phyloP scores from a whole-genome alignment of 2,329 filamentous ascomycete genomes.

The Colletotrichum shisoi region DNA sequence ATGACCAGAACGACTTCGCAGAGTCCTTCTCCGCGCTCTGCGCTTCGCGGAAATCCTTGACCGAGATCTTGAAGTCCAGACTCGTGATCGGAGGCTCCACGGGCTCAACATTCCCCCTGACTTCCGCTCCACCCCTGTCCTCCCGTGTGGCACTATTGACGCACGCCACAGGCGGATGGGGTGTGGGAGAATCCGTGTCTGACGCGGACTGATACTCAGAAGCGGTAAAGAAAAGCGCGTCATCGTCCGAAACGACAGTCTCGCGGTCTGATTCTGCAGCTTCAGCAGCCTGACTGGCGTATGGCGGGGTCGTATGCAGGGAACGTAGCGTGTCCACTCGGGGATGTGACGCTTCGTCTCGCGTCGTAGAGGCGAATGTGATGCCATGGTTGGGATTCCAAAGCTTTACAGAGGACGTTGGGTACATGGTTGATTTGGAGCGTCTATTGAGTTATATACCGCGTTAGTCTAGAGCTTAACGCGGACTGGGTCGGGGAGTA shows the following conservation, averaged over 20 bases:
- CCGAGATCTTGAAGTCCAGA: constrained; percentile 57
- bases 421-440: constrained; percentile 43
- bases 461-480: neutral
- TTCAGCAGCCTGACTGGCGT: neutral
- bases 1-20: constrained; percentile 70
- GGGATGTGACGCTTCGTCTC: constrained; percentile 30
- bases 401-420: constrained; percentile 44
- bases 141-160: neutral
- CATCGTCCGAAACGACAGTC: constrained; percentile 20
- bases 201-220: constrained; percentile 13
- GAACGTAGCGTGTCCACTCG: constrained; percentile 17
- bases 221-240: constrained; percentile 24
- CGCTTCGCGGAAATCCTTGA: constrained; percentile 58
- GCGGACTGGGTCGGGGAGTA: neutral
- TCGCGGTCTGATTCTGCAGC: neutral
- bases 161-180: constrained; percentile 2
- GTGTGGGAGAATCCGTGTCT: neutral
- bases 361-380: constrained; percentile 42
- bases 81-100: constrained; percentile 49
- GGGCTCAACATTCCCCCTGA: neutral
- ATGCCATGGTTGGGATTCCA: constrained; percentile 49
- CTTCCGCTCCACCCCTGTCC: neutral
- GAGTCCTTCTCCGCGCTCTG: constrained; percentile 56
- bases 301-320: constrained; percentile 19
- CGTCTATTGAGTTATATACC: neutral